These are phyloP conservation scores for Citropsis articulata DNA, from an alignment of 345 rosid species.

Conservation along the genomic window DNA sequence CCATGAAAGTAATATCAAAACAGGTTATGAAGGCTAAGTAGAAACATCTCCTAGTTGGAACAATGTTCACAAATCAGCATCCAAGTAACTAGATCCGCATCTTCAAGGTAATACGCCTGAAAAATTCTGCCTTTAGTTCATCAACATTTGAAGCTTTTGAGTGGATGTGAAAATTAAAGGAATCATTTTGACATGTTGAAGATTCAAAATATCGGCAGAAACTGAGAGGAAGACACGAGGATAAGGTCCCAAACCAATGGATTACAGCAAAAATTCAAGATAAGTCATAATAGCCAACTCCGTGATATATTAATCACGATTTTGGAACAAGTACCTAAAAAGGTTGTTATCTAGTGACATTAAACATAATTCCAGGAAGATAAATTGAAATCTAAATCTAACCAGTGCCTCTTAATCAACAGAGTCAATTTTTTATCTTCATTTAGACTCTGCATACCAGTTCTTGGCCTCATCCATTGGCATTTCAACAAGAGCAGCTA, in stretches of 20 bases:
- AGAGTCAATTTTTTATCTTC: neutral
- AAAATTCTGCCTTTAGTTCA: neutral
- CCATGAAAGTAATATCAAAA: neutral
- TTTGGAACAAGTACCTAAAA: neutral
- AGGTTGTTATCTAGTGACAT: neutral
- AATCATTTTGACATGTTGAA: neutral
- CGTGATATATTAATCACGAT: neutral
- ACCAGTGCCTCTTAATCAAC: neutral
- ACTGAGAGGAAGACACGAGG: neutral
- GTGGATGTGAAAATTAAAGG: neutral
- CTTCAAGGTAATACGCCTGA: neutral
- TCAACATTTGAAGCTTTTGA: neutral
- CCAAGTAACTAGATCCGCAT: neutral
- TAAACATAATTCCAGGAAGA: neutral
- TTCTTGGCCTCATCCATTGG: neutral
- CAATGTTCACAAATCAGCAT: neutral
- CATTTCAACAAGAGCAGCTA: neutral
- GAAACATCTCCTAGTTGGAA: neutral
- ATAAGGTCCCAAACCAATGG: neutral
- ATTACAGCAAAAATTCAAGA: neutral
- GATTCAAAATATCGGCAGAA: neutral
- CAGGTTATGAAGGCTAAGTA: neutral
- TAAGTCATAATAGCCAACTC: neutral
- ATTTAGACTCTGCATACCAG: neutral
- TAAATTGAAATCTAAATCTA: neutral